These are phyloP conservation scores for Leishmania braziliensis DNA, from an alignment of 208 protist genomes.

Conservation along the genomic window DNA sequence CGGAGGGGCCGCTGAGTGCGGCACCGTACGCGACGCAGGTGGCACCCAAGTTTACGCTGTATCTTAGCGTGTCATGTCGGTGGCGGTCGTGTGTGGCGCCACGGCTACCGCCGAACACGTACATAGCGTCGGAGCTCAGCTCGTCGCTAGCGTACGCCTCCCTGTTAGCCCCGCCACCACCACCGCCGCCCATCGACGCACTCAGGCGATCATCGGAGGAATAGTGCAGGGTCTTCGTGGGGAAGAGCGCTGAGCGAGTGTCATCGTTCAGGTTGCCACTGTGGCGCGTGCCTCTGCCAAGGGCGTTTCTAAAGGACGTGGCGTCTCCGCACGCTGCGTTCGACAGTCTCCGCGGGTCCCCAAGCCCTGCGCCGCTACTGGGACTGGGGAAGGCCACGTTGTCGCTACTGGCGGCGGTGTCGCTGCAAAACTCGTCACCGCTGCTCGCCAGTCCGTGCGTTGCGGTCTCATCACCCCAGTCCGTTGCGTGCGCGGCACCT, in stretches of 20 bases:
- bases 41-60: slow-evolving; percentile 6
- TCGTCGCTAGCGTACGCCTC: not conserved
- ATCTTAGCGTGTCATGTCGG: slow-evolving; percentile 3
- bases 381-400: not conserved
- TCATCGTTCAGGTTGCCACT: not conserved
- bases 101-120: not conserved
- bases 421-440: not conserved
- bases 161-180: not conserved
- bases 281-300: slow-evolving; percentile 1
- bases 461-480: not conserved
- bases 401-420: not conserved
- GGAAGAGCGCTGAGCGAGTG: slow-evolving; percentile 6
- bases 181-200: not conserved
- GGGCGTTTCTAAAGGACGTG: not conserved
- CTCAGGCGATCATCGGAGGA: not conserved
- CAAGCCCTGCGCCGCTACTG: not conserved
- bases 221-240: not conserved
- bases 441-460: not conserved
- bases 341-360: not conserved
- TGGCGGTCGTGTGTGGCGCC: not conserved
- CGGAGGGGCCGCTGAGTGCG: not conserved
- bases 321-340: not conserved
- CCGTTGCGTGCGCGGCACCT: not conserved
- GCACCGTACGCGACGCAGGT: not conserved
- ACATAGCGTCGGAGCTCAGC: not conserved